phyloP scores from a whole-genome alignment of 805 yeast species.

The Ogataea kodamae region DNA sequence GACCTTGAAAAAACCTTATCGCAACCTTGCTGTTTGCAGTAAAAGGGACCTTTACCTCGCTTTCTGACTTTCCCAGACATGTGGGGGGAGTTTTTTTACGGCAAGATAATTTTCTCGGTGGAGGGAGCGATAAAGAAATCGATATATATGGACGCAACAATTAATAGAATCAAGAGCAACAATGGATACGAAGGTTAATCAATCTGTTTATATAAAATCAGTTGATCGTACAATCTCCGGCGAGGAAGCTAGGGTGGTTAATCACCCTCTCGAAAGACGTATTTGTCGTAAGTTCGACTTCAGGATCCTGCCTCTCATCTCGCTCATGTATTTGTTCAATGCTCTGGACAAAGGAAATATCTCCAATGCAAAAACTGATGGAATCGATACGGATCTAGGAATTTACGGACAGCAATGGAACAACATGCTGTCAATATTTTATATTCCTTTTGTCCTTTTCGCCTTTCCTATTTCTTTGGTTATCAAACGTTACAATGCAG shows the following conservation, averaged over 20 bases:
- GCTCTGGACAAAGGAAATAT: slow-evolving; percentile 49
- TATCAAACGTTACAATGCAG: slow-evolving; percentile 41
- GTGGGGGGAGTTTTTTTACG: slow-evolving; percentile 4
- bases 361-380: slow-evolving; percentile 47
- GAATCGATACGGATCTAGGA: slow-evolving; percentile 39
- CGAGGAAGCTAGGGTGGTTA: slow-evolving; percentile 12
- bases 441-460: slow-evolving; percentile 42
- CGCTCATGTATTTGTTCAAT: slow-evolving; percentile 45
- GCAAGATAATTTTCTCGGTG: slow-evolving; percentile 6
- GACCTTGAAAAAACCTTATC: slow-evolving; percentile 51
- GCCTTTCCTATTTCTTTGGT: slow-evolving; percentile 42
- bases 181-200: slow-evolving; percentile 9
- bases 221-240: slow-evolving; percentile 6
- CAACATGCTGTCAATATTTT: slow-evolving; percentile 42
- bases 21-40: slow-evolving; percentile 43
- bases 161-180: too few species aligned
- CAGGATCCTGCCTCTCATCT: slow-evolving; percentile 42
- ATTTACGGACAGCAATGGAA: slow-evolving; percentile 44
- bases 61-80: slow-evolving; percentile 11
- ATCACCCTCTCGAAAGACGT: slow-evolving; percentile 28
- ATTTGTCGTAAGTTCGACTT: slow-evolving; percentile 41
- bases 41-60: slow-evolving; percentile 12
- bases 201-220: slow-evolving; percentile 10
- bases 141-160: background rate
- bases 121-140: slow-evolving; percentile 10